Evolutionary conservation across 1,139 yeast genomes (phyloP).

Genomic region (Debaryomycetaceae sp.): DNA sequence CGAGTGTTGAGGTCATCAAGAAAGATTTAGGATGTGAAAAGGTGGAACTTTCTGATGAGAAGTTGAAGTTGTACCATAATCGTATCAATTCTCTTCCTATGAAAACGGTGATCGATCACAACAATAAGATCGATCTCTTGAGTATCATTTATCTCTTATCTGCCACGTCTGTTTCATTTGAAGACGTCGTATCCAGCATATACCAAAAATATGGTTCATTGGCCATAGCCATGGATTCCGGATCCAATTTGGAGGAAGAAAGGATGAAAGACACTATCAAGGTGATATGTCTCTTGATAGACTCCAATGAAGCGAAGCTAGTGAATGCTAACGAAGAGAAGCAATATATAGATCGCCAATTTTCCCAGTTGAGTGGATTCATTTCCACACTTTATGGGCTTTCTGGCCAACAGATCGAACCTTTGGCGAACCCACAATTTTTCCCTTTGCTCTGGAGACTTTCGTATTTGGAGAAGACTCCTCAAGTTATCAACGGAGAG

Average conservation of each 20-base stretch:
- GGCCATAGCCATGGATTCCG: conserved; percentile 10
- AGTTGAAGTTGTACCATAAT: conserved; percentile 11
- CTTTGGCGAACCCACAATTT: conserved; percentile 25
- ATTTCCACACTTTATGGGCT: conserved; percentile 25
- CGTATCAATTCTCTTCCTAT: conserved; percentile 14
- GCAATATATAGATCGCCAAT: conserved; percentile 10
- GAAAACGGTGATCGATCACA: conserved; percentile 25
- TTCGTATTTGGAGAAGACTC: conserved; percentile 13
- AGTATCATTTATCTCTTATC: conserved; percentile 33
- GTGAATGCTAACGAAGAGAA: conserved; percentile 5
- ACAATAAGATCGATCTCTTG: conserved; percentile 33
- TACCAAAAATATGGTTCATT: conserved; percentile 28
- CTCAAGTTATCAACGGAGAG: conserved; percentile 21
- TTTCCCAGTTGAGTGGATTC: conserved; percentile 25
- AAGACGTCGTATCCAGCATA: conserved; percentile 20
- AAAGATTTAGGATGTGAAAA: conserved; percentile 6
- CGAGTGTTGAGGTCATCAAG: not conserved
- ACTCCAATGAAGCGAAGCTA: conserved; percentile 24
- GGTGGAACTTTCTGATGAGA: conserved; percentile 6
- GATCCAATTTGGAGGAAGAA: conserved; percentile 13
- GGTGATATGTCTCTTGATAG: conserved; percentile 31
- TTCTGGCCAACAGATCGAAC: conserved; percentile 20
- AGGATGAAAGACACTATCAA: conserved; percentile 26
- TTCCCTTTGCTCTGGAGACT: conserved; percentile 37
- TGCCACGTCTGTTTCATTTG: conserved; percentile 27